Evolutionary conservation across 225 moss, liverwort and hornwort genomes (phyloP).

Genomic region (Neckera pumila): DNA sequence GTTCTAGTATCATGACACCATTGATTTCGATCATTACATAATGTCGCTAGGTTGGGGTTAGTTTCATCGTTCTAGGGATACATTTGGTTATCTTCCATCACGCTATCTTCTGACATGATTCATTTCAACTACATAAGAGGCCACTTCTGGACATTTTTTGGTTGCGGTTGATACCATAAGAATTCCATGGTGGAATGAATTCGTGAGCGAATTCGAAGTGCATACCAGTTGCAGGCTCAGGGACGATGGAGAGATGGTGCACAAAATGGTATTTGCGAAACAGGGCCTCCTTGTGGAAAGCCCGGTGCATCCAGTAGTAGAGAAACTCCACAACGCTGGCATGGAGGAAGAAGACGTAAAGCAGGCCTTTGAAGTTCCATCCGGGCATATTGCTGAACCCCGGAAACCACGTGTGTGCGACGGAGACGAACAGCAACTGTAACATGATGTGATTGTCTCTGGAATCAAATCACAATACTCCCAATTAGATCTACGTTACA

Average conservation of each 20-base stretch:
- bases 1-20: neutral
- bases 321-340: constrained; percentile 54
- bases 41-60: neutral
- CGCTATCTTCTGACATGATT: neutral
- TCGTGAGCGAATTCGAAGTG: neutral
- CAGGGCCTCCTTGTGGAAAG: constrained; percentile 34
- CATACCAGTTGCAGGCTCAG: constrained; percentile 70
- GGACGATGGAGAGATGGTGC: constrained; percentile 61
- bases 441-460: constrained; percentile 84
- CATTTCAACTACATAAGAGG: no score
- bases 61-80: neutral
- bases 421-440: constrained; percentile 50
- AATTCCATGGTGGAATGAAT: neutral
- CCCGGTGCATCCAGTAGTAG: constrained; percentile 94
- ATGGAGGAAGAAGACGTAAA: constrained; percentile 44
- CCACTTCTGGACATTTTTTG: neutral
- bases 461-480: neutral
- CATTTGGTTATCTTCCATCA: neutral
- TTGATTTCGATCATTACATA: neutral
- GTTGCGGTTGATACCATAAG: neutral
- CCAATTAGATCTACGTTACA: neutral
- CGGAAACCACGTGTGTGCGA: constrained; percentile 55
- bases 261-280: constrained; percentile 49
- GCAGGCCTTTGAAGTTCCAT: constrained; percentile 46
- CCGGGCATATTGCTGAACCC: constrained; percentile 52